phyloP scores from a whole-genome alignment of 2,329 filamentous ascomycete genomes.

The Neonectria neomacrospora region DNA sequence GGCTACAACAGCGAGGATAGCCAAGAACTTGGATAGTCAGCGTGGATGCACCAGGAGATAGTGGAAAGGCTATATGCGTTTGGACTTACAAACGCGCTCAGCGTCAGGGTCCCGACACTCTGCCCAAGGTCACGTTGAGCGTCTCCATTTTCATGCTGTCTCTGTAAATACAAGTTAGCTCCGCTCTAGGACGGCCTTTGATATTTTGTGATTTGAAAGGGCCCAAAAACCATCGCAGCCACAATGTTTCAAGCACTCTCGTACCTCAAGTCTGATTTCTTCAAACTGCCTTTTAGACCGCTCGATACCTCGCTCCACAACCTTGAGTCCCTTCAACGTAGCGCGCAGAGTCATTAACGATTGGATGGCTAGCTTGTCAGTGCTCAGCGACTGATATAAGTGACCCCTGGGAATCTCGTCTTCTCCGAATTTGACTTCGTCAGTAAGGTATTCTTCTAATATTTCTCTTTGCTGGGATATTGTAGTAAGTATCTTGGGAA shows the following conservation, averaged over 20 bases:
- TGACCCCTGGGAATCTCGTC: slow-evolving; percentile 15
- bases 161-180: slow-evolving; percentile 4
- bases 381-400: slow-evolving; percentile 14
- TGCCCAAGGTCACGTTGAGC: not conserved
- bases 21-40: not conserved
- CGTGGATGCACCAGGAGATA: too few relatives aligned
- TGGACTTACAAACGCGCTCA: not conserved
- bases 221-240: too few relatives aligned
- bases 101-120: not conserved
- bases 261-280: not conserved
- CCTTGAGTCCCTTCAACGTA: not conserved
- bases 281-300: not conserved
- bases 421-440: not conserved
- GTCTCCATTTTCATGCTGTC: not conserved
- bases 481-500: too few relatives aligned
- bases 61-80: not conserved
- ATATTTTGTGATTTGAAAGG: too few relatives aligned
- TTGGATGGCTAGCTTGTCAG: not conserved
- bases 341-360: not conserved
- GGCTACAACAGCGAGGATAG: not conserved
- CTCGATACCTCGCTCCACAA: not conserved
- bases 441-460: too few relatives aligned
- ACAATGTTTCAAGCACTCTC: not conserved
- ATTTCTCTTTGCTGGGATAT: too few relatives aligned
- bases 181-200: too few relatives aligned